Evolutionary conservation across 2,329 filamentous ascomycete genomes (phyloP).

Genomic region (Alternaria conjuncta): DNA sequence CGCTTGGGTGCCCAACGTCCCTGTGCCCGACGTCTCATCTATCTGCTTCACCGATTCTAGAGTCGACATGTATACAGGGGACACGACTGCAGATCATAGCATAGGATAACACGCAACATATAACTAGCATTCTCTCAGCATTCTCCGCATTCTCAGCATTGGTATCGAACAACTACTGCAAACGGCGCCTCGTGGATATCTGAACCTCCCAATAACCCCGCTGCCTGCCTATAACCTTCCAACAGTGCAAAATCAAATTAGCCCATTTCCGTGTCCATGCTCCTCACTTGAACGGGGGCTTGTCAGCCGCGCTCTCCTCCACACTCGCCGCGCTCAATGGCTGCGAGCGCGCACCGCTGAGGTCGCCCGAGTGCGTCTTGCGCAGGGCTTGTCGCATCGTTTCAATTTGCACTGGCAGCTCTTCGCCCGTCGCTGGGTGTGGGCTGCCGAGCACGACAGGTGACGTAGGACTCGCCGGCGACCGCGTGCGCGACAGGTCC

Average conservation of each 20-base stretch:
- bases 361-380: slow-evolving; percentile 83
- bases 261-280: not conserved
- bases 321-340: slow-evolving; percentile 49
- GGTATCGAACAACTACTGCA: slow-evolving; percentile 1
- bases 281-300: slow-evolving; percentile 37
- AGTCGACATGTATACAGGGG: not conserved
- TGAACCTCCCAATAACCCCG: slow-evolving; percentile 22
- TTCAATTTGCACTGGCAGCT: slow-evolving; percentile 85
- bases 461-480: slow-evolving; percentile 66
- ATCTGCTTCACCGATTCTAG: slow-evolving; percentile 4
- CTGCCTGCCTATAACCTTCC: slow-evolving; percentile 4
- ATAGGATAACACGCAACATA: not conserved
- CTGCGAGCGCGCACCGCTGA: slow-evolving; percentile 57
- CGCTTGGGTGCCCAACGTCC: slow-evolving; percentile 7
- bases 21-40: slow-evolving; percentile 13
- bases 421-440: slow-evolving; percentile 64
- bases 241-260: slow-evolving; percentile 2
- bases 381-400: slow-evolving; percentile 91
- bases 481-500: slow-evolving; percentile 68
- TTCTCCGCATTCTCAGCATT: not conserved
- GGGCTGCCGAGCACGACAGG: slow-evolving; percentile 55
- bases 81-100: not conserved
- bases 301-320: slow-evolving; percentile 45
- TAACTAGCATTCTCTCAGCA: not conserved
- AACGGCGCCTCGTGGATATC: slow-evolving; percentile 35